Evolutionary conservation across 2,329 filamentous ascomycete genomes (phyloP), one percentile per base, ranked within the genome.

Genomic region (Fusarium nodosum): DNA sequence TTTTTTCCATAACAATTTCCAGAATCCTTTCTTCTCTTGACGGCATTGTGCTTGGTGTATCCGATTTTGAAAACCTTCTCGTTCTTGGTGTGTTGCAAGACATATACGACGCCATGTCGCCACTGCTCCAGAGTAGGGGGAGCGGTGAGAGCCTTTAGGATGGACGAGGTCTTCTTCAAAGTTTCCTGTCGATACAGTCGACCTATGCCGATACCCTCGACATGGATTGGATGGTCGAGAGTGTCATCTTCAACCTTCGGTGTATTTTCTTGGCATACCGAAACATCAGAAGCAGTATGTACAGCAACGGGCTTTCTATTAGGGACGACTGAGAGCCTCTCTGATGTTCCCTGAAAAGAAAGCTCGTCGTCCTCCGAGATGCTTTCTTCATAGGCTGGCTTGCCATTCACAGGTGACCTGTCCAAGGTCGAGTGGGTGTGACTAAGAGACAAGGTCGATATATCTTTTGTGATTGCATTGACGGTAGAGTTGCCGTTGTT

Each of bases 41-140:
- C 8, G 15, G 39, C 61, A 10, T 16, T 67, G 7, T 33, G 9
- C 15, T 18, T 7, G n/a, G 42, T 64, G n/a, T 36, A 69, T 42
- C 67, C 62, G 16, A 69, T 13, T 26, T 63, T 64, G 30, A 69
- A 68, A 5, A 64, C 15, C 6, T 36, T 9, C 18, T 41, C 16
- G 1, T 69, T 3, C 8, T 30, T 7, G 3, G n/a, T 55, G 26
- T 60, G 57, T 31, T 59, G 44, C 8, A 70, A 44, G 22, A 69
- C 20, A 26, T 67, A 70, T 20, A 69, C 50, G 11, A 47, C 16
- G 4, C 66, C 66, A 4, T 26, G 11, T 28, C 28, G 7, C 2
- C 28, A 9, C 8, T 70, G 46, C 1, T 8, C 2, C 11, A 20
- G 11, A 1, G 45, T 60, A 6, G 66, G 62, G 16, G 55, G 36